Conservation (phyloP, 768 basidiomycete species). For the Lentinula lateritia region DNA sequence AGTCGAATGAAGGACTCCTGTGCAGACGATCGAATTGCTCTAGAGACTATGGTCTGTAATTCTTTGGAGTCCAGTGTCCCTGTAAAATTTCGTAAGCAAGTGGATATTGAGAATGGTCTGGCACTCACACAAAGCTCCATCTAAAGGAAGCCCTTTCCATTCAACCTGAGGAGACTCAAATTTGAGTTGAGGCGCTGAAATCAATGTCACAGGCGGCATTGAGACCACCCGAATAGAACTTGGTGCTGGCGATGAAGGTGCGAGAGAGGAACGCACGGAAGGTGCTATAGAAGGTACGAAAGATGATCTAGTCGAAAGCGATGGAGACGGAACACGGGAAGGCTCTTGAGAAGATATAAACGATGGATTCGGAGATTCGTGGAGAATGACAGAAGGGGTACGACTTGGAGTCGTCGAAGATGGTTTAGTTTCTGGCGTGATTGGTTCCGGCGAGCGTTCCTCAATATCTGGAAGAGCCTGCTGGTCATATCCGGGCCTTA, state of each 20-base stretch:
- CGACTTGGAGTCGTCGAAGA: background rate
- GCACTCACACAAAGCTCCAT: slow-evolving; percentile 54
- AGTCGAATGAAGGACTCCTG: slow-evolving; percentile 68
- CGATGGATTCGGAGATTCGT: slow-evolving; percentile 1
- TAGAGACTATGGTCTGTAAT: slow-evolving; percentile 67
- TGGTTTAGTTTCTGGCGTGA: background rate
- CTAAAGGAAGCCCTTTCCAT: slow-evolving; percentile 66
- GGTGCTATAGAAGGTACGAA: background rate
- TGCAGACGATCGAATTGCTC: slow-evolving; percentile 64
- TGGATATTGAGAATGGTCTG: background rate
- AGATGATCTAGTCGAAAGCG: background rate
- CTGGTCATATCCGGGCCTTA: background rate
- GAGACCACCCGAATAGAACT: background rate
- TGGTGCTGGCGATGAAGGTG: background rate
- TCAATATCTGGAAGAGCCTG: background rate
- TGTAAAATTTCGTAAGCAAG: background rate
- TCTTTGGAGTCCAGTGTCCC: slow-evolving; percentile 20
- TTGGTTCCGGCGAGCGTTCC: background rate
- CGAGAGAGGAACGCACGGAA: background rate
- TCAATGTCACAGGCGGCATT: slow-evolving; percentile 24
- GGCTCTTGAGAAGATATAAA: background rate
- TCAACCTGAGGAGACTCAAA: slow-evolving; percentile 54
- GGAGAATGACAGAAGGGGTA: background rate
- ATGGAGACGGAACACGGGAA: slow-evolving; percentile 1
- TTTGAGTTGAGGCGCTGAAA: slow-evolving; percentile 43